Base-by-base conservation (phyloP, 441 rosid genomes). In the Populus trichocarpa region DNA sequence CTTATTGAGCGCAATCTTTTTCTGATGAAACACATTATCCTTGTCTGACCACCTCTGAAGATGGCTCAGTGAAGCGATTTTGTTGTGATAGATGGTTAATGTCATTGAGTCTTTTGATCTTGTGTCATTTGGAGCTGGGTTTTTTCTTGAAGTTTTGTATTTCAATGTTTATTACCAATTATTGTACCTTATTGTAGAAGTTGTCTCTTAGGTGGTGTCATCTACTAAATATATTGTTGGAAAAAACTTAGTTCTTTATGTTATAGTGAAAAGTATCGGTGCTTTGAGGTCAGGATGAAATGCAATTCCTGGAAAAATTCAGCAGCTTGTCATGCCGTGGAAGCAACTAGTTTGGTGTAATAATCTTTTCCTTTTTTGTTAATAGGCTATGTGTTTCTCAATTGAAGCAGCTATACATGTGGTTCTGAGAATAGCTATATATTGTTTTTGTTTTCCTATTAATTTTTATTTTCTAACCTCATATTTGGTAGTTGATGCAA, bases 401-500 rank as follows among this genome's bases (percentile, higher is more conserved):
- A 50, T 50, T 16, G 57, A 50, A 50, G 57, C n/a, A 50, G 18
- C 20, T 50, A 50, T 50, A 50, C 18, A 50, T 50, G 57, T 50
- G 57, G 57, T 14, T 50, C 57, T 50, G 57, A 50, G 57, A 50
- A 50, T 50, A 50, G 57, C 57, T 50, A 5, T 14, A 50, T 50
- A 14, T 50, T 50, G 57, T 50, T 50, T 50, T 50, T 50, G 57
- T 50, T 67, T 35, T 63, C 40, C 10, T 25, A 32, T 22, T 64
- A 2, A 18, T 70, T 61, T 23, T 23, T 68, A 18, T 66, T 26
- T 32, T 36, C 22, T 50, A 53, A 61, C 74, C 57, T 65, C 46
- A 3, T 53, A 2, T 61, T 80, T 78, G 71, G 82, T 89, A 30
- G 32, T 30, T 30, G 32, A 30, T 30, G 32, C 32, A 30, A 30